Conservation (phyloP, 495 filamentous ascomycete species). For the Lophiostoma macrostomum region DNA sequence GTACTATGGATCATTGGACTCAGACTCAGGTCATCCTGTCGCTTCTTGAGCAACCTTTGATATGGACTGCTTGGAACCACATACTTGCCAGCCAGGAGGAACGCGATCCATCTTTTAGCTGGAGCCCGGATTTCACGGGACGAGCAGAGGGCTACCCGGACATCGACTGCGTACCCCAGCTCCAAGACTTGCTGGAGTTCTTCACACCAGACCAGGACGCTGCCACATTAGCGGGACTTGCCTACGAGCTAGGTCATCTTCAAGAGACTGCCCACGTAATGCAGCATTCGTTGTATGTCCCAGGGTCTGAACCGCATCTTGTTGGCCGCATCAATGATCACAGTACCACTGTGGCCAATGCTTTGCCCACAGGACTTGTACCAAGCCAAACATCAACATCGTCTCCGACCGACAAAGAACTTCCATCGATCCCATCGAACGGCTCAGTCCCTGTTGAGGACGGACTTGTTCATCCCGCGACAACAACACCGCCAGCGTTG, state of each 20-base stretch:
- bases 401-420: too few relatives aligned
- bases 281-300: too few relatives aligned
- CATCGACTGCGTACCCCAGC: constrained; percentile 3
- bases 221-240: background rate
- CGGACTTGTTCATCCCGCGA: too few relatives aligned
- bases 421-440: too few relatives aligned
- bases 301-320: too few relatives aligned
- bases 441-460: too few relatives aligned
- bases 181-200: constrained; percentile 25
- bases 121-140: constrained; percentile 12
- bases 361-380: too few relatives aligned
- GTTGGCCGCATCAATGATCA: too few relatives aligned
- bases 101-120: background rate
- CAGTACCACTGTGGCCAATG: too few relatives aligned
- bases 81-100: constrained; percentile 5
- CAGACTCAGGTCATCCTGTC: constrained; percentile 23
- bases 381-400: too few relatives aligned
- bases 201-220: constrained; percentile 2
- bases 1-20: constrained; percentile 12
- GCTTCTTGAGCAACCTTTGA: constrained; percentile 6
- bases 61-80: background rate
- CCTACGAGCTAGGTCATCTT: constrained; percentile 8
- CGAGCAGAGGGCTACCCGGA: constrained; percentile 24
- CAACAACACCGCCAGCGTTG: too few relatives aligned
- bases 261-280: too few relatives aligned